phyloP scores from a whole-genome alignment of 176 grass and related monocot species.

The Hordeum marinum region DNA sequence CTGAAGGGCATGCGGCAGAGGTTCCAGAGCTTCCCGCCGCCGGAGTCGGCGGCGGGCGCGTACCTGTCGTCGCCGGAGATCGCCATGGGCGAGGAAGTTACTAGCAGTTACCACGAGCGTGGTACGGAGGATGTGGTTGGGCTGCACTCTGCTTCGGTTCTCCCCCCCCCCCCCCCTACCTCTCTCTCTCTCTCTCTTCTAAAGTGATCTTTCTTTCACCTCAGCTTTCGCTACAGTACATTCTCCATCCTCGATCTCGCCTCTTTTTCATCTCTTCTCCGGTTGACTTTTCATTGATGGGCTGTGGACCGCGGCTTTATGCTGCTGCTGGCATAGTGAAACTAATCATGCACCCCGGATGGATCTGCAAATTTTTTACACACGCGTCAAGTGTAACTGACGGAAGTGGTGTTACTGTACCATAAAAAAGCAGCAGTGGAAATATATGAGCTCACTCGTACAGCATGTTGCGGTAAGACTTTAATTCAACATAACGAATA shows the following conservation, averaged over 20 bases:
- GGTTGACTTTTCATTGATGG: constrained; percentile 34
- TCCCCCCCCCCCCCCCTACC: not conserved
- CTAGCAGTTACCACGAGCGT: constrained; percentile 9
- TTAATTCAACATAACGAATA: not conserved
- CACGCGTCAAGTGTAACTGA: not conserved
- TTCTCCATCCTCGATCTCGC: constrained; percentile 23
- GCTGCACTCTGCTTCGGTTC: not conserved
- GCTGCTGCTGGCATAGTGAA: constrained; percentile 24
- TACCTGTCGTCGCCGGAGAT: constrained; percentile 63
- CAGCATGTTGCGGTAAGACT: not conserved
- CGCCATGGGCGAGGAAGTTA: constrained; percentile 52
- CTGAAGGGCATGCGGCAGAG: constrained; percentile 95
- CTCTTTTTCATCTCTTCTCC: constrained; percentile 19
- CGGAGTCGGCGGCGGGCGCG: constrained; percentile 24
- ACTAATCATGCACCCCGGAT: constrained; percentile 25
- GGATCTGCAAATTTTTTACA: not conserved
- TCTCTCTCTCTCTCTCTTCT: not conserved
- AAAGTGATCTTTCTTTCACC: constrained; percentile 28
- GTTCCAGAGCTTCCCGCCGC: constrained; percentile 71
- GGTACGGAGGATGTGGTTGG: not conserved
- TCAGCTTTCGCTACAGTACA: constrained; percentile 37
- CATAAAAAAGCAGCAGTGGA: not conserved
- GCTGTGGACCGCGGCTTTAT: constrained; percentile 27
- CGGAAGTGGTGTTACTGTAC: not conserved
- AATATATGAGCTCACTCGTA: constrained; percentile 4